These are phyloP conservation scores for Castanospermum australe DNA, from an alignment of 306 rosid genomes.

Conservation along the genomic window DNA sequence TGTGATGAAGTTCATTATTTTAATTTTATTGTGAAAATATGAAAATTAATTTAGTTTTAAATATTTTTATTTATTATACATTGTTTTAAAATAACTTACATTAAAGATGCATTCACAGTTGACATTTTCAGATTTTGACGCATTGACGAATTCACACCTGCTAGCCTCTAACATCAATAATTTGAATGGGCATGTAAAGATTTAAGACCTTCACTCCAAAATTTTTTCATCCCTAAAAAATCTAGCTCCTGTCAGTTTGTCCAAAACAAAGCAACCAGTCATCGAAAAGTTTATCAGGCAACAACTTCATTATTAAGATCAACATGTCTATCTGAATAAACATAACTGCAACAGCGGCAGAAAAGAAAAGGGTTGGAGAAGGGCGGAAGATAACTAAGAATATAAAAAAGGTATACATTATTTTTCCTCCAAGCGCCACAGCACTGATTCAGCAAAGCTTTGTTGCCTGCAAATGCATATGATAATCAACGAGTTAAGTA, in stretches of 20 bases:
- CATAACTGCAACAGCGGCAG: not conserved
- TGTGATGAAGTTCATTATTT: too few species aligned
- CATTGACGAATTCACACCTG: too few species aligned
- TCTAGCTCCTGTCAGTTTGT: not conserved
- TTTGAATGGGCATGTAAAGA: not conserved
- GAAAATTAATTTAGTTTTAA: too few species aligned
- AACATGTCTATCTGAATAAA: not conserved
- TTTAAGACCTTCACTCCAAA: not conserved
- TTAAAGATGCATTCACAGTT: too few species aligned
- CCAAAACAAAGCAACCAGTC: not conserved
- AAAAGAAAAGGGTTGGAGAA: not conserved
- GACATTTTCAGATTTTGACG: too few species aligned
- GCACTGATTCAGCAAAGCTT: slow-evolving; percentile 64
- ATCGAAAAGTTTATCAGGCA: not conserved
- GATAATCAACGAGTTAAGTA: slow-evolving; percentile 10
- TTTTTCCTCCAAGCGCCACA: slow-evolving; percentile 68
- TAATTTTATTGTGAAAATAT: too few species aligned
- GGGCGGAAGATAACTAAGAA: not conserved
- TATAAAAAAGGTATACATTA: slow-evolving; percentile 12
- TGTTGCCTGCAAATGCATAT: slow-evolving; percentile 63
- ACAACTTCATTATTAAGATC: not conserved
- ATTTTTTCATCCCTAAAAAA: not conserved
- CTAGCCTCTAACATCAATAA: too few species aligned
- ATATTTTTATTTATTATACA: too few species aligned
- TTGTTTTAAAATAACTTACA: too few species aligned